Evolutionary conservation across 192 early-diverging fungal genomes (phyloP), one percentile per base, ranked within the genome.

Genomic region (Entomortierella beljakovae): DNA sequence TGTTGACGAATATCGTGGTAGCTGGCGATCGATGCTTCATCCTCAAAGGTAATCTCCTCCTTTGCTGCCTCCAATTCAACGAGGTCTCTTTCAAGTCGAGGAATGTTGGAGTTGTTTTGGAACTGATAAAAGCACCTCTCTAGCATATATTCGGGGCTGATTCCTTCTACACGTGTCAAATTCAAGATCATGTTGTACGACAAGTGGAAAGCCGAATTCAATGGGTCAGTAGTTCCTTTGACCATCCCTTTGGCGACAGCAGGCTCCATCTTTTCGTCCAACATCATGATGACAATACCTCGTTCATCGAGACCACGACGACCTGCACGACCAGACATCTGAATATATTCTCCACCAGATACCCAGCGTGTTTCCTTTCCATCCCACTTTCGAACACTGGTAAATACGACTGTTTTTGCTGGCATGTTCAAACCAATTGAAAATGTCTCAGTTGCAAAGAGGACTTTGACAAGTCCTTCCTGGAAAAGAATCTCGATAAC

Each of bases 391-490:
- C 92, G 88, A 6, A 96, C 92, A 54, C 90, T 88, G 0, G 97
- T 97, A 64, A 99, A 99, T 2, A 99, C 95, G 22, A 99, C 98
- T 1, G 98, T 99, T 69, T 95, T 96, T 70, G 98, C 96, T 25
- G 98, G 98, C 98, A 99, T 99, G 86, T 99, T 99, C 58, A 99
- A 83, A 26, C 98, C 98, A 62, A 99, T 99, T 26, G 98, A 95
- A 80, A 99, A 99, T 1, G 98, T 99, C 84, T 99, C 98, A 3
- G 97, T 99, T 26, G 97, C 97, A 90, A 99, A 99, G 50, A 99
- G 82, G n/a, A 95, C 95, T 82, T 99, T 99, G 34, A 99, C 80
- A 62, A 99, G 76, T n/a, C 95, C 95, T 82, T 97, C 95, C 75
- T 97, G 95, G 84, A 99, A 99, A 48, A 99, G 84, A 82, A 99